These are phyloP conservation scores for Triadica sebifera DNA, from an alignment of 345 rosid species.

Conservation along the genomic window DNA sequence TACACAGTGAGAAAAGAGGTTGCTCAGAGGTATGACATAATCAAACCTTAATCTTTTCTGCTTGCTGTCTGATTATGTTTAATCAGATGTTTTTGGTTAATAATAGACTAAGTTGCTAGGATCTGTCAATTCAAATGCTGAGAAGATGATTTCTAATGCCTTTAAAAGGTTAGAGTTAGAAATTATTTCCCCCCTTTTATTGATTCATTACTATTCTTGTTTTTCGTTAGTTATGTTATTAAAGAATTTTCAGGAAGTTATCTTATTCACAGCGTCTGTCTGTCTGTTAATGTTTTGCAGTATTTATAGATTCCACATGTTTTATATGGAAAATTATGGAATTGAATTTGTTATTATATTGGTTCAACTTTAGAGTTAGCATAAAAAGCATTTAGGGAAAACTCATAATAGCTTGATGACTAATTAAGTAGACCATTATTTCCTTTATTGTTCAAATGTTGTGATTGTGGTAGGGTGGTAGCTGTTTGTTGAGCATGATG, in stretches of 20 bases:
- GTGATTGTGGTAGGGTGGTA: not conserved
- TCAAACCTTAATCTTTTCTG: not conserved
- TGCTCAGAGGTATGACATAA: slow-evolving; percentile 53
- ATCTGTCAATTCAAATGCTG: not conserved
- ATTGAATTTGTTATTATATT: not conserved
- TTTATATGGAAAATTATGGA: not conserved
- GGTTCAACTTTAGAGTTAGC: too few species aligned
- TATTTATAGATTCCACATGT: not conserved
- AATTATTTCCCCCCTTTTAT: not conserved
- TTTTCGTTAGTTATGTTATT: not conserved
- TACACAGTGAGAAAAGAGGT: slow-evolving; percentile 72
- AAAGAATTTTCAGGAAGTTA: too few species aligned
- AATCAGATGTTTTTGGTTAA: not conserved
- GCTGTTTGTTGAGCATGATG: not conserved
- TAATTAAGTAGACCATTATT: too few species aligned
- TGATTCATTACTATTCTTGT: not conserved
- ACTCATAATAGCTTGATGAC: too few species aligned
- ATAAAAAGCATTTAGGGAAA: too few species aligned
- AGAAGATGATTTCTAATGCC: not conserved
- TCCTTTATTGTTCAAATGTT: not conserved
- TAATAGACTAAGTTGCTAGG: not conserved
- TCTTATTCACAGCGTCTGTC: not conserved
- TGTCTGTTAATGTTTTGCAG: not conserved
- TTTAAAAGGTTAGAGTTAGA: not conserved
- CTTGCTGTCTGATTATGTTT: not conserved